Percentiles rank a stretch among this genome's conserved stretches.
Conservation (phyloP, 2,329 filamentous ascomycete species). For the Sporothrix pseudoabietina region DNA sequence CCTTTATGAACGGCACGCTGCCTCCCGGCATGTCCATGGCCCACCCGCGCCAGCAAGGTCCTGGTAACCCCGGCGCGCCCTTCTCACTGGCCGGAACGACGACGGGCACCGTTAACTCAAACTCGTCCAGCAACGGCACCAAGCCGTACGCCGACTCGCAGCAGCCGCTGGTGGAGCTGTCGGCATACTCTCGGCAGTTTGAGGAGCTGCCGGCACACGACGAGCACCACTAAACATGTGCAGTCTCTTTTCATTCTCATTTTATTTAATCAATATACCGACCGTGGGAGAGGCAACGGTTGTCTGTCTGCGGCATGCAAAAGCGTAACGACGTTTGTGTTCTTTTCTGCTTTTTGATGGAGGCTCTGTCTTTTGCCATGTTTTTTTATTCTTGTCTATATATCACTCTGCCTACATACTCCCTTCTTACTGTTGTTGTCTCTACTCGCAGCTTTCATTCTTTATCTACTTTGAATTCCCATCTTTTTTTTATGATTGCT, state of each 20-base stretch:
- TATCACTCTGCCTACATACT: not conserved
- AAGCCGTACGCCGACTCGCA: not conserved
- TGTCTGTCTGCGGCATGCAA: not conserved
- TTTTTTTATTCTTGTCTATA: not conserved
- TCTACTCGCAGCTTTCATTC: not conserved
- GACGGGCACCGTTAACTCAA: not conserved
- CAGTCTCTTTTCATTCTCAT: not conserved
- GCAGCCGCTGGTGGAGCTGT: constrained; percentile 25
- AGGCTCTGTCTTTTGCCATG: not conserved
- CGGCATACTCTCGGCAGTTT: constrained; percentile 18
- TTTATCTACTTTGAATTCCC: not conserved
- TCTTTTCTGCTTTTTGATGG: not conserved
- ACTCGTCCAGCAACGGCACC: not conserved
- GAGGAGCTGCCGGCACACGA: constrained; percentile 23
- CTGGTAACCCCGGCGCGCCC: not conserved
- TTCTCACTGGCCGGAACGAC: constrained; percentile 11
- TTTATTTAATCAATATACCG: not conserved
- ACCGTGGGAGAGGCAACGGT: too few species aligned
- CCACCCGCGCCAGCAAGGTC: not conserved
- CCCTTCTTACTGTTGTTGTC: not conserved
- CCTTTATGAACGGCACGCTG: not conserved
- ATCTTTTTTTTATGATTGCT: not conserved
- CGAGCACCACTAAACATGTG: not conserved
- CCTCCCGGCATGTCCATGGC: constrained; percentile 16
- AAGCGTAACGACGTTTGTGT: constrained; percentile 1